phyloP scores from a whole-genome alignment of 129 eudicot species.

The Centella asiatica region DNA sequence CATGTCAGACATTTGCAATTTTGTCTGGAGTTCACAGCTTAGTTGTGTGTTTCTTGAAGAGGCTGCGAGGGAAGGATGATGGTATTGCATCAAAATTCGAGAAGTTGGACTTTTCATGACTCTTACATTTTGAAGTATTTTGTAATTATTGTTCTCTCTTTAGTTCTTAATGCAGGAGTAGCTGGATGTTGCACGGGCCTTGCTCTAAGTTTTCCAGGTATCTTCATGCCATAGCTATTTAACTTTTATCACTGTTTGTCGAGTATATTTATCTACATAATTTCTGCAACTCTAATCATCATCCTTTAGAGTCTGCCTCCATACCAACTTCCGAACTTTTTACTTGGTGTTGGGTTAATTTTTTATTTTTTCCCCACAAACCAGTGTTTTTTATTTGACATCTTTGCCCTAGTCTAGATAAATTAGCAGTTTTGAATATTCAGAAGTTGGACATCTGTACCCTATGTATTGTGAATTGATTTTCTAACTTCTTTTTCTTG shows the following conservation, averaged over 20 bases:
- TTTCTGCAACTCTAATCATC: not conserved
- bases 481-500: too few relatives aligned
- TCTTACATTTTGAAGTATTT: not conserved
- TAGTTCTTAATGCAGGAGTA: conserved; percentile 86
- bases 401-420: too few relatives aligned
- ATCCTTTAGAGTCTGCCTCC: too few relatives aligned
- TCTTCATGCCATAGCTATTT: not conserved
- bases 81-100: conserved; percentile 31
- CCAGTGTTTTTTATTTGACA: too few relatives aligned
- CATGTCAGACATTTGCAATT: conserved; percentile 77
- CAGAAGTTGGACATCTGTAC: too few relatives aligned
- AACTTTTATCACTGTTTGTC: too few relatives aligned
- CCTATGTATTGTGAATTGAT: too few relatives aligned
- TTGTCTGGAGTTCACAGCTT: conserved; percentile 86
- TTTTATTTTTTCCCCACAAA: too few relatives aligned
- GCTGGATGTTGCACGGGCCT: conserved; percentile 99
- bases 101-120: not conserved
- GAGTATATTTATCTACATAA: too few relatives aligned
- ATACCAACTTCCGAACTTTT: too few relatives aligned
- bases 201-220: conserved; percentile 94
- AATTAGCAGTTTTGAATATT: too few relatives aligned
- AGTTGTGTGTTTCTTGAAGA: conserved; percentile 82
- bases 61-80: conserved; percentile 87
- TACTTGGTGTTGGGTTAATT: too few relatives aligned
- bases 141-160: conserved; percentile 13